Percentiles rank a stretch among this genome's conserved stretches.
Evolutionary conservation across 1,139 yeast species (phyloP).

Genomic region (Sugiyamaella pinicola): DNA sequence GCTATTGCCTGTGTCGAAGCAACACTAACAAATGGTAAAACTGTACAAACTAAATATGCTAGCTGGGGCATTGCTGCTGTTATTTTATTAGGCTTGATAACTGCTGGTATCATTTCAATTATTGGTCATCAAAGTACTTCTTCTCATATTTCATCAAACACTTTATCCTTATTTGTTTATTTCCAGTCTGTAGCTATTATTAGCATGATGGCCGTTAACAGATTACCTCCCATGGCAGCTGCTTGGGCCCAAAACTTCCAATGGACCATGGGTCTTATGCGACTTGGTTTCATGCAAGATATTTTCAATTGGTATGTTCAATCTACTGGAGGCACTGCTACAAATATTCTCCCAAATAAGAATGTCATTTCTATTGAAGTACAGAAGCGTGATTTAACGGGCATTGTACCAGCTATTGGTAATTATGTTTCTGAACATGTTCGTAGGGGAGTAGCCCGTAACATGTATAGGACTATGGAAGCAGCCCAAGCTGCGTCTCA

Average conservation of each 20-base stretch:
- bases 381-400: conserved; percentile 52
- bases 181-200: conserved; percentile 93
- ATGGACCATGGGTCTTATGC: conserved; percentile 94
- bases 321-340: conserved; percentile 89
- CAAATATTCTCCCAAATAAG: conserved; percentile 65
- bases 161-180: conserved; percentile 87
- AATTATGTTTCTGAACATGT: conserved; percentile 33
- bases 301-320: conserved; percentile 94
- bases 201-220: conserved; percentile 93
- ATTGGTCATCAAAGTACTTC: conserved; percentile 92
- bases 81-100: conserved; percentile 81
- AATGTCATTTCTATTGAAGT: conserved; percentile 73
- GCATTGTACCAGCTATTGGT: conserved; percentile 27
- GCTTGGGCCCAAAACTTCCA: conserved; percentile 98
- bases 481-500: conserved; percentile 21
- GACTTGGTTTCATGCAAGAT: conserved; percentile 75
- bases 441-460: conserved; percentile 27
- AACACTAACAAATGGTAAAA: conserved; percentile 78
- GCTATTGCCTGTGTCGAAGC: conserved; percentile 94
- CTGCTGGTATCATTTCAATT: conserved; percentile 84
- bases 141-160: conserved; percentile 94
- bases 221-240: conserved; percentile 95
- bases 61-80: conserved; percentile 97
- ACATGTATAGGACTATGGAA: conserved; percentile 28
- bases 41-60: conserved; percentile 93